Percentiles rank a stretch among this genome's conserved stretches.
Conservation (phyloP, 345 rosid genomes). For the Pseudoturritis turrita region DNA sequence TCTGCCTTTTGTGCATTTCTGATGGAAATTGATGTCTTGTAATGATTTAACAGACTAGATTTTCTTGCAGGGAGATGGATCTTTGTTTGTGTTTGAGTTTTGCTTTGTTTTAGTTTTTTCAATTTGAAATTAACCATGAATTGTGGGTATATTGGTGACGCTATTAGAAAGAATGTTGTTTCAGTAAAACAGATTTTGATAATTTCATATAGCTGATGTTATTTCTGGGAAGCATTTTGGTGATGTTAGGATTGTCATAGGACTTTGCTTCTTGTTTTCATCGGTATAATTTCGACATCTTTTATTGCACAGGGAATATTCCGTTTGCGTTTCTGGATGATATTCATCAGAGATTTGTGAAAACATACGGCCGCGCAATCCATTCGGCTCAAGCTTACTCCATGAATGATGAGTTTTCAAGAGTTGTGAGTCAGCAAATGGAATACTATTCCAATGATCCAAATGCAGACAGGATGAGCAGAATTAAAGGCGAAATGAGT, state of each 20-base stretch:
- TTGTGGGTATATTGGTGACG: background rate
- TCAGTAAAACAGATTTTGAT: background rate
- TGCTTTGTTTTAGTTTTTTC: background rate
- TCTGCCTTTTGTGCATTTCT: background rate
- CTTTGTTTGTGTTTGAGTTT: background rate
- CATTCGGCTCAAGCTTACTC: slow-evolving; percentile 82
- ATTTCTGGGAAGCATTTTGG: background rate
- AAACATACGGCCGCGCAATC: slow-evolving; percentile 53
- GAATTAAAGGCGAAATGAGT: slow-evolving; percentile 91
- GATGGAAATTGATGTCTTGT: background rate
- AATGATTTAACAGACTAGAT: background rate
- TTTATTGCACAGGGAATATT: slow-evolving; percentile 51
- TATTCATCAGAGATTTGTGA: slow-evolving; percentile 88
- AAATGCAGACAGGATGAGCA: slow-evolving; percentile 81
- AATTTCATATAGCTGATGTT: background rate
- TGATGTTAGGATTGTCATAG: background rate
- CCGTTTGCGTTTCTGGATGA: slow-evolving; percentile 95
- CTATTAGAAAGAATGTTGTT: background rate
- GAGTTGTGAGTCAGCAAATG: slow-evolving; percentile 94
- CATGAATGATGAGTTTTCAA: slow-evolving; percentile 94
- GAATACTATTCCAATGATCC: slow-evolving; percentile 82
- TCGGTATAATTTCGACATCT: background rate
- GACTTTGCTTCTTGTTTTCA: background rate
- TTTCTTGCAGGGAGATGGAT: background rate
- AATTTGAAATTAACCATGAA: no score